Evolutionary conservation across 2,329 filamentous ascomycete genomes (phyloP), one percentile per base, ranked within the genome.

Genomic region (Aspergillus oerlinghausenensis): DNA sequence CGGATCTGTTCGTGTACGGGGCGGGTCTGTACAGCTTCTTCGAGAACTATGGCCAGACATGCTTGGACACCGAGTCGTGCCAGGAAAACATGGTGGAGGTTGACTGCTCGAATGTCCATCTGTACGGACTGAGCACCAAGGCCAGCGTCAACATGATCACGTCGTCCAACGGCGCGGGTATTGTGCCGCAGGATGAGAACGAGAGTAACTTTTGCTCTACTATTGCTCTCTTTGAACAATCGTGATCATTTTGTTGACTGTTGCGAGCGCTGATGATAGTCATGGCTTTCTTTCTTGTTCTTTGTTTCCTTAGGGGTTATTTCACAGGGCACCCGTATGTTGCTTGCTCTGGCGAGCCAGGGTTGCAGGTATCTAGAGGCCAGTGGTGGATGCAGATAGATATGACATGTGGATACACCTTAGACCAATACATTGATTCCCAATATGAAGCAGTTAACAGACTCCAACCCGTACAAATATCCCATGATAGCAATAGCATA

Each of bases 21-120:
- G 87, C 84, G 4, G 89, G 89, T 26, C 76, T 92, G 57, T 93
- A 93, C 80, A 87, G 82, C 63, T 93, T 93, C 82, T 93, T 91
- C 68, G 84, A 93, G 72, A 90, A 92, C 79, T 93, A 93, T 75
- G 78, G 75, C 40, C 88, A 92, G 73, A 79, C 80, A 19, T 94
- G 90, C 66, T 81, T 92, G 17, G 72, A 75, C 40, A 80, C 80
- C 9, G 82, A 89, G 70, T 84, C 82, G 63, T 94, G 90, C 77
- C 90, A 93, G 74, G 80, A 86, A 56, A 88, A 91, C 75, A 92
- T 94, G 77, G 81, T 92, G 49, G 85, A 84, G 63, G 77, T 93
- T 38, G 86, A 91, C 72, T 82, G 83, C 68, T 88, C 78, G 0
- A 66, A 79, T 52, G 79, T 90, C 42, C 78, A 84, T 63, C 71